A percentile compares a stretch with the other conserved stretches of the same genome.
Conservation (phyloP, 1,284 basidiomycete genomes). For the Microbotryum silenes-acaulis region DNA sequence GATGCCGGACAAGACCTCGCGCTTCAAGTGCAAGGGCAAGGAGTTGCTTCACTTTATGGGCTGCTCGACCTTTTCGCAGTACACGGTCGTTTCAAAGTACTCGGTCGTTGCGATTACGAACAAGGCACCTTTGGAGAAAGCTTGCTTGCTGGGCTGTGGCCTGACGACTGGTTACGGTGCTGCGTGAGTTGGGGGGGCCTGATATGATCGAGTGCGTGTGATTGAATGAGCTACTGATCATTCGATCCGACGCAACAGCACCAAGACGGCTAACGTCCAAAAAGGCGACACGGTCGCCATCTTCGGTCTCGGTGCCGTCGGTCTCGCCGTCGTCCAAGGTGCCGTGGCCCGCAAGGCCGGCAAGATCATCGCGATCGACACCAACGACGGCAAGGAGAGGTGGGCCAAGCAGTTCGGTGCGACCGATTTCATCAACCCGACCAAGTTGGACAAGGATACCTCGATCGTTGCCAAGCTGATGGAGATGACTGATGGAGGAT, state of each 20-base stretch:
- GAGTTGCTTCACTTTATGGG: slow-evolving; percentile 96
- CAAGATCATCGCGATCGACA: slow-evolving; percentile 88
- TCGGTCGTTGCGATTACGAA: slow-evolving; percentile 82
- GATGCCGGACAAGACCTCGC: slow-evolving; percentile 87
- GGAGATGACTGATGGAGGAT: slow-evolving; percentile 90
- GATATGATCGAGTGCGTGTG: slow-evolving; percentile 28
- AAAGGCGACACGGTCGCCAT: slow-evolving; percentile 64
- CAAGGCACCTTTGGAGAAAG: slow-evolving; percentile 82
- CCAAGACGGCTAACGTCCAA: slow-evolving; percentile 48
- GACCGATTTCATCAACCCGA: slow-evolving; percentile 90
- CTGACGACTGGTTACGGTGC: slow-evolving; percentile 93
- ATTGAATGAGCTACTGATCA: background rate
- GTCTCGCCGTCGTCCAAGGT: slow-evolving; percentile 83
- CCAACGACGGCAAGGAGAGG: slow-evolving; percentile 71
- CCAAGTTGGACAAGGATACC: slow-evolving; percentile 63
- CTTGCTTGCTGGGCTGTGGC: slow-evolving; percentile 58
- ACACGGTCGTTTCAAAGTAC: slow-evolving; percentile 96
- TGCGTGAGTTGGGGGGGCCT: slow-evolving; percentile 53
- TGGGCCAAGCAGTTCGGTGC: slow-evolving; percentile 95
- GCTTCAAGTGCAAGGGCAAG: slow-evolving; percentile 76
- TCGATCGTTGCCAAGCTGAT: slow-evolving; percentile 82
- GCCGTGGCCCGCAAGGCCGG: slow-evolving; percentile 68
- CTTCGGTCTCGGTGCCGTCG: slow-evolving; percentile 90
- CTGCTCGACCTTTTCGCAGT: slow-evolving; percentile 95
- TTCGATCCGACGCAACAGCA: slow-evolving; percentile 23